Evolutionary conservation across 768 basidiomycete species (phyloP).

Genomic region (Macrolepiota fuliginosa): DNA sequence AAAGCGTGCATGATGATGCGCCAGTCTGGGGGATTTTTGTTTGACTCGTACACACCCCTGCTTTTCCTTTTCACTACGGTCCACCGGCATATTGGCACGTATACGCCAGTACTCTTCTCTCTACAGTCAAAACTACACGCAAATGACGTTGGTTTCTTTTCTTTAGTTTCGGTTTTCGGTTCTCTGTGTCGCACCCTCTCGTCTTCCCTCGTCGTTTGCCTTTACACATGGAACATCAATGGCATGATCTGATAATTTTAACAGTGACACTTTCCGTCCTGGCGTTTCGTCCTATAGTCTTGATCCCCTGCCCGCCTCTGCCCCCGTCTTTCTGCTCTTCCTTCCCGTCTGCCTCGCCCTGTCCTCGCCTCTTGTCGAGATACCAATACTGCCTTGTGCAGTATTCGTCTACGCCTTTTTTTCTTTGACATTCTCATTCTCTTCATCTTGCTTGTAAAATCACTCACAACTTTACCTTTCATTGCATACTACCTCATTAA

Average conservation of each 20-base stretch:
- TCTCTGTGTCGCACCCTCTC: background rate
- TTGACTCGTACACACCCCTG: background rate
- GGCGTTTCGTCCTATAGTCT: background rate
- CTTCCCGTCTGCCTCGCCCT: background rate
- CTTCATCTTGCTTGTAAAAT: conserved; percentile 1
- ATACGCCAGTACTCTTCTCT: background rate
- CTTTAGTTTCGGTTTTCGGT: background rate
- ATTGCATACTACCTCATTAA: background rate
- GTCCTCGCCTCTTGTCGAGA: background rate
- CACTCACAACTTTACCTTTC: background rate
- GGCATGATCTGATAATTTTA: background rate
- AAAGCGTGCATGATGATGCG: conserved; percentile 20
- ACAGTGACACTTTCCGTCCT: conserved; percentile 1
- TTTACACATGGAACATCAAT: conserved; percentile 2
- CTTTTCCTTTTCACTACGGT: background rate
- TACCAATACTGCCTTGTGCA: background rate
- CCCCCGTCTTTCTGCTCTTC: conserved; percentile 6
- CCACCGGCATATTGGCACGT: background rate
- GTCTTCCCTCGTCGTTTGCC: background rate
- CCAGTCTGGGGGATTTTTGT: background rate
- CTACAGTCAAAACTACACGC: no score
- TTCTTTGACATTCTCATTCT: background rate
- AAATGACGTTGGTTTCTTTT: background rate
- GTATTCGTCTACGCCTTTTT: conserved; percentile 4
- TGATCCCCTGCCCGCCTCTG: background rate